Evolutionary conservation across 2,329 filamentous ascomycete species (phyloP).

Genomic region (Endoconidiophora laricicola): DNA sequence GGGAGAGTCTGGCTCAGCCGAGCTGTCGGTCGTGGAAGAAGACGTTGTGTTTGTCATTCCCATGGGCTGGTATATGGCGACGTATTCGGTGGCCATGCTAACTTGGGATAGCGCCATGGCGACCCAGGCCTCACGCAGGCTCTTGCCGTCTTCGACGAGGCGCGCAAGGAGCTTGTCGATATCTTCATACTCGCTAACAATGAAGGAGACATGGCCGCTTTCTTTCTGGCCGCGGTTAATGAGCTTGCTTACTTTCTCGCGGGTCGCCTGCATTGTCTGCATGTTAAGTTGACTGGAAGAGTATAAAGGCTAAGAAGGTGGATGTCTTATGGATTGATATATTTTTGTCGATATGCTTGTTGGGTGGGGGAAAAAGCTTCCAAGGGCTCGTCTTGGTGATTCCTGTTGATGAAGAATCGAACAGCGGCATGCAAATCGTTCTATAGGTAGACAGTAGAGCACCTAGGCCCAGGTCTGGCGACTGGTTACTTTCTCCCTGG

Average conservation of each 20-base stretch:
- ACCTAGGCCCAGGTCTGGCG: too few relatives aligned
- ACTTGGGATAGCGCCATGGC: constrained; percentile 54
- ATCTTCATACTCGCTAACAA: constrained; percentile 67
- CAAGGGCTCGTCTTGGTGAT: too few relatives aligned
- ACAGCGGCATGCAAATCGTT: too few relatives aligned
- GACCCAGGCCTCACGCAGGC: constrained; percentile 67
- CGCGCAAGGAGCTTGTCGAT: constrained; percentile 57
- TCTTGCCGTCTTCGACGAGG: constrained; percentile 59
- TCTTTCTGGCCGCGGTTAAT: constrained; percentile 52
- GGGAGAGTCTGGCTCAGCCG: constrained; percentile 28
- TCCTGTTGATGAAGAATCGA: too few relatives aligned
- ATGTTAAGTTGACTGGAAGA: neutral
- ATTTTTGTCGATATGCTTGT: too few relatives aligned
- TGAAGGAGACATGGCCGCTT: constrained; percentile 56
- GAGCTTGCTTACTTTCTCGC: constrained; percentile 58
- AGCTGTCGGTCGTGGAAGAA: constrained; percentile 14
- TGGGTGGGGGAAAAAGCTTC: too few relatives aligned
- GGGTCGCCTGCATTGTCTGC: constrained; percentile 49
- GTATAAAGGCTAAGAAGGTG: too few relatives aligned
- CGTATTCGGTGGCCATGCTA: constrained; percentile 48
- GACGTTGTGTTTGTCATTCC: constrained; percentile 33
- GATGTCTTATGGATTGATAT: too few relatives aligned
- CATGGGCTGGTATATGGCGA: constrained; percentile 61
- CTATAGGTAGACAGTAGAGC: too few relatives aligned
- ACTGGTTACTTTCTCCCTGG: too few relatives aligned